phyloP scores from a whole-genome alignment of 306 rosid genomes.

The Cicer judaicum region DNA sequence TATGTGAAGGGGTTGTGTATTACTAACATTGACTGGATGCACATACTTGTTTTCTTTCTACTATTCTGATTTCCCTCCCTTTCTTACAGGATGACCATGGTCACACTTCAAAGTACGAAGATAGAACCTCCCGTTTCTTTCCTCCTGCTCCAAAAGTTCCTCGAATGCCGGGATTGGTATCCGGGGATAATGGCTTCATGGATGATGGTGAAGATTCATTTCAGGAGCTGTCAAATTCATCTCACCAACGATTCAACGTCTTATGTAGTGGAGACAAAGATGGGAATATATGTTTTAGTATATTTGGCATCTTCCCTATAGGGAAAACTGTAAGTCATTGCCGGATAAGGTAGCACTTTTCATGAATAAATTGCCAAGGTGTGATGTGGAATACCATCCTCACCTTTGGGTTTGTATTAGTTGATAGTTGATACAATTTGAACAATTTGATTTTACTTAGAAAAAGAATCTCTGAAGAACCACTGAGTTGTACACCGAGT shows the following conservation, averaged over 20 bases:
- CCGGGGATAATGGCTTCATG: slow-evolving; percentile 86
- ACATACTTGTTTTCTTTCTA: slow-evolving; percentile 12
- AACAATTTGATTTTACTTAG: slow-evolving; percentile 9
- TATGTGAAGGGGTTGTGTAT: slow-evolving; percentile 5
- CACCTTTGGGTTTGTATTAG: slow-evolving; percentile 7
- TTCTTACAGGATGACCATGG: slow-evolving; percentile 66
- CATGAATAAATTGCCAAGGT: slow-evolving; percentile 31
- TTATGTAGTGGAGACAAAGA: slow-evolving; percentile 93
- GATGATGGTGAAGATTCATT: slow-evolving; percentile 86
- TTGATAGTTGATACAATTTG: slow-evolving; percentile 28
- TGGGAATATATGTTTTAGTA: slow-evolving; percentile 88
- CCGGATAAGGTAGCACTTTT: slow-evolving; percentile 28
- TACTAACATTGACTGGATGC: slow-evolving; percentile 14
- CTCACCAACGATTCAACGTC: slow-evolving; percentile 85
- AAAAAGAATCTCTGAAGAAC: neutral
- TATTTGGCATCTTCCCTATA: slow-evolving; percentile 91
- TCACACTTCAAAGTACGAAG: slow-evolving; percentile 72
- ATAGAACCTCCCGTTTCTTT: slow-evolving; percentile 89
- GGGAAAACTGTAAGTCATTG: slow-evolving; percentile 78
- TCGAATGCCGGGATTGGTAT: slow-evolving; percentile 86
- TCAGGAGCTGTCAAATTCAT: slow-evolving; percentile 81
- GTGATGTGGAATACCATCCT: slow-evolving; percentile 13
- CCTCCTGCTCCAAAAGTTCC: slow-evolving; percentile 96
- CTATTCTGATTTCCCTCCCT: slow-evolving; percentile 33
- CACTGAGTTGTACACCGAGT: neutral